Evolutionary conservation across 2,329 filamentous ascomycete species (phyloP), one percentile per base, ranked within the genome.

Genomic region (Coniochaeta hoffmannii): DNA sequence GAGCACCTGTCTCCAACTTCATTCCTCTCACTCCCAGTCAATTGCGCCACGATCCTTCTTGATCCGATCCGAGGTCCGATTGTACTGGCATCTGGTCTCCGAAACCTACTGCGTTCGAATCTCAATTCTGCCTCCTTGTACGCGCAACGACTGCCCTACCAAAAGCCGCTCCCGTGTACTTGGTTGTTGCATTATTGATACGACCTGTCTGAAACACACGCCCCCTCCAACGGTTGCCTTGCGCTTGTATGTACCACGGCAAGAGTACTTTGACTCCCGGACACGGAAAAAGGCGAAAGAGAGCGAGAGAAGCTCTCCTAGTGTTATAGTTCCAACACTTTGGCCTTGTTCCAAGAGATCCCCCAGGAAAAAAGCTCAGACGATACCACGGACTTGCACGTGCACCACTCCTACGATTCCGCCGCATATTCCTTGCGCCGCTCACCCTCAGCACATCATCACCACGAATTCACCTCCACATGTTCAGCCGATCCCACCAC

Each of bases 401-500:
- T 49, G 32, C 44, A 52, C 34, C 44, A 53, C 44, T 57, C 36
- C 53, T 49, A 55, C 55, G 51, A 54, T 54, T 50, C 46, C 8
- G 15, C 24, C 55, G 22, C 52, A 49, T 22, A 49, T 53, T 44
- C 51, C 55, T 53, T 56, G 51, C 36, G 44, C 53, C 53, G 31
- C 55, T 49, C 31, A 30, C 22, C 50, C 30, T 46, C 34, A 24
- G 28, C 50, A 35, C 44, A 53, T 38, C 44, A 50, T 35, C 26
- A 31, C 32, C 53, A 32, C 30, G 10, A 58, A 34, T 55, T 44
- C 22, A 57, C 55, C 41, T 63, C 66, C 72, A 72, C 68, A 76
- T 76, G 74, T 76, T 76, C 64, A 69, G 69, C 70, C 71, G 72
- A 70, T 75, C 72, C 57, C 71, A 70, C 59, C 66, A 67, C 59